These are phyloP conservation scores for Sarcomyxa edulis DNA, from an alignment of 768 basidiomycete genomes.

Conservation along the genomic window DNA sequence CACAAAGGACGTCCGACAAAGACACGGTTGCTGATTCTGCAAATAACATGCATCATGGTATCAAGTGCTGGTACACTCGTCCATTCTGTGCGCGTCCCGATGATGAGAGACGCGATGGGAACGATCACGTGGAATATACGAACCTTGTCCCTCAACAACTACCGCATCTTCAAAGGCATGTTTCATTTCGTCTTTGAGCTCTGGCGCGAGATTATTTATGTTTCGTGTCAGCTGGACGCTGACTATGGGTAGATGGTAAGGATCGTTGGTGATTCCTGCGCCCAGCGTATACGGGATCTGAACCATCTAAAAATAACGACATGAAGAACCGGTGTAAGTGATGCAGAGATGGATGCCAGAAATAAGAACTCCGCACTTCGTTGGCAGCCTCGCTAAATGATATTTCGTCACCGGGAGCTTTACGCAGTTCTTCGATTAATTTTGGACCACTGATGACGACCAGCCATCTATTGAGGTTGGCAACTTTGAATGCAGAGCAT, in stretches of 20 bases:
- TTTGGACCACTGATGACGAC: conserved; percentile 23
- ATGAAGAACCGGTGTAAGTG: background rate
- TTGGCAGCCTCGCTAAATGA: conserved; percentile 11
- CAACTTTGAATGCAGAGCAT: conserved; percentile 5
- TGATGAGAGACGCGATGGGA: no score
- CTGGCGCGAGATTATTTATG: background rate
- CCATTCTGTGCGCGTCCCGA: no score
- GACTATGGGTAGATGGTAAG: conserved; percentile 4
- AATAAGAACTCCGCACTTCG: conserved; percentile 1
- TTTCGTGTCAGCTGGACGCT: conserved; percentile 1
- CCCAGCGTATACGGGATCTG: conserved; percentile 6
- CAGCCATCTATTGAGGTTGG: conserved; percentile 21
- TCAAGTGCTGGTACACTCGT: conserved; percentile 9
- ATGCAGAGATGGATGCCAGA: background rate
- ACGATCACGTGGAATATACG: background rate
- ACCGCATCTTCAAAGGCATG: conserved; percentile 1
- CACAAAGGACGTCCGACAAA: conserved; percentile 22
- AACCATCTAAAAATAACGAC: conserved; percentile 1
- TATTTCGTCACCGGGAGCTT: conserved; percentile 22
- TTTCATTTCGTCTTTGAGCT: conserved; percentile 4
- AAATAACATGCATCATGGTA: conserved; percentile 12
- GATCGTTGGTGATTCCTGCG: background rate
- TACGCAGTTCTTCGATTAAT: conserved; percentile 27
- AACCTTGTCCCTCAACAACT: background rate
- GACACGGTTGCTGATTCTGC: conserved; percentile 19